phyloP scores from a whole-genome alignment of 163 green algal genomes.

The Chlorella variabilis region DNA sequence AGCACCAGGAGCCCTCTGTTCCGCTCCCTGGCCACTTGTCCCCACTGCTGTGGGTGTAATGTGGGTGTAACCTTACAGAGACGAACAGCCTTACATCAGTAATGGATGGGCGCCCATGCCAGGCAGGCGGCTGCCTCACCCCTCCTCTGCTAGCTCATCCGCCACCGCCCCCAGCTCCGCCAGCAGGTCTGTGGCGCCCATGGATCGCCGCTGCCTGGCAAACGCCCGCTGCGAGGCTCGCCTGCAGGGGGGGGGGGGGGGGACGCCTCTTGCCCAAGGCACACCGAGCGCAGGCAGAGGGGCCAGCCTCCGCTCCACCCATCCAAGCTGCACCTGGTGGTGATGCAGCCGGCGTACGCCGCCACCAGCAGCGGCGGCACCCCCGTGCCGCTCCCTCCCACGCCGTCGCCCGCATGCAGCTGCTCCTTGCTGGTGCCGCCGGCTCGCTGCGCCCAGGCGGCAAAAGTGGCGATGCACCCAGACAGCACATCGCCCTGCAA shows the following conservation, averaged over 20 bases:
- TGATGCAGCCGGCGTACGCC: constrained; percentile 68
- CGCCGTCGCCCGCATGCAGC: constrained; percentile 15
- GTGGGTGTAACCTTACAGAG: no score
- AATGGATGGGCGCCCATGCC: no score
- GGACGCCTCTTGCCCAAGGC: no score
- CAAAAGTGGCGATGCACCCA: constrained; percentile 73
- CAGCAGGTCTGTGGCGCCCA: constrained; percentile 81
- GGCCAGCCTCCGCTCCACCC: no score
- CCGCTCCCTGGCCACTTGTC: no score
- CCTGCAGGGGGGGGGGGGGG: not conserved
- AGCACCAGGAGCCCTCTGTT: no score
- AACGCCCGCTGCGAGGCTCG: constrained; percentile 64
- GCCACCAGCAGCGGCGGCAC: constrained; percentile 62
- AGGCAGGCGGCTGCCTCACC: no score
- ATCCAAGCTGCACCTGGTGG: constrained; percentile 49
- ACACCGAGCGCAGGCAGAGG: no score
- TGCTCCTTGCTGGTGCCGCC: not conserved
- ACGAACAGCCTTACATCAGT: no score
- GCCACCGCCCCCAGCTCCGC: constrained; percentile 58
- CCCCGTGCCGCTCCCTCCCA: not conserved
- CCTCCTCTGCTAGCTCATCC: constrained; percentile 20
- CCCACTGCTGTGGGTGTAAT: no score
- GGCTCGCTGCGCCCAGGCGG: constrained; percentile 59
- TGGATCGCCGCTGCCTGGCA: constrained; percentile 61
- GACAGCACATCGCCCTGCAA: constrained; percentile 81